Base-by-base conservation (phyloP, 1,284 basidiomycete species). In the Microbotryum saponariae region DNA sequence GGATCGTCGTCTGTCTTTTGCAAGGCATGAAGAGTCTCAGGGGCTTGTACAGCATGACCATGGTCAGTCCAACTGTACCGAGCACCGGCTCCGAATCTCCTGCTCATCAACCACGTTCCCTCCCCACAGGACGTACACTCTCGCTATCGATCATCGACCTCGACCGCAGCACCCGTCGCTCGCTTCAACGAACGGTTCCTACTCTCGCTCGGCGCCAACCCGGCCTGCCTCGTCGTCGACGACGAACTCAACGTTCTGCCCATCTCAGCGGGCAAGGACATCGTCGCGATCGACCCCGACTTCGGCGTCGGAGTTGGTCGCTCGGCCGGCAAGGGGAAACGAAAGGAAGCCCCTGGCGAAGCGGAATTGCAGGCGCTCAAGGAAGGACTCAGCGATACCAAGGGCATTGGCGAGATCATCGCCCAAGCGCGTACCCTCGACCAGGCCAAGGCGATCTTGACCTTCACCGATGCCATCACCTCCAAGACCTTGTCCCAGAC, bases 141-240 rank as follows among this genome's bases (percentile, higher is more conserved):
- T 6, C 85, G 92, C 51, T 98, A 97, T 75, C 82, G 93, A 37
- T 60, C 65, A 2, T 96, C 92, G 1, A 73, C 72, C 23, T 87
- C 91, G 3, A 89, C 93, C 70, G 87, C 91, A 72, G 83, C 87
- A 21, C 90, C 97, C 20, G 82, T 89, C 51, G 91, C 93, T 1
- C 85, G 96, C 53, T 99, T 99, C 81, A 98, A 99, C 78, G 96
- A 99, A 75, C 87, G 96, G 12, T 99, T 98, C 78, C 91, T 97
- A 72, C 82, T 97, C 52, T 92, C 93, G 37, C 83, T 97, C 14
- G 91, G 91, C 21, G 88, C 89, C 14, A 93, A 89, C 72, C 81
- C 85, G 25, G 89, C 94, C 73, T 97, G 93, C 70, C 80, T 99
- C 1, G 85, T 98, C 27, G 82, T 98, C 51, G 96, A 99, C 73